These are phyloP conservation scores for Apiotrichum laibachii DNA, from an alignment of 1,284 basidiomycete genomes.

Conservation along the genomic window DNA sequence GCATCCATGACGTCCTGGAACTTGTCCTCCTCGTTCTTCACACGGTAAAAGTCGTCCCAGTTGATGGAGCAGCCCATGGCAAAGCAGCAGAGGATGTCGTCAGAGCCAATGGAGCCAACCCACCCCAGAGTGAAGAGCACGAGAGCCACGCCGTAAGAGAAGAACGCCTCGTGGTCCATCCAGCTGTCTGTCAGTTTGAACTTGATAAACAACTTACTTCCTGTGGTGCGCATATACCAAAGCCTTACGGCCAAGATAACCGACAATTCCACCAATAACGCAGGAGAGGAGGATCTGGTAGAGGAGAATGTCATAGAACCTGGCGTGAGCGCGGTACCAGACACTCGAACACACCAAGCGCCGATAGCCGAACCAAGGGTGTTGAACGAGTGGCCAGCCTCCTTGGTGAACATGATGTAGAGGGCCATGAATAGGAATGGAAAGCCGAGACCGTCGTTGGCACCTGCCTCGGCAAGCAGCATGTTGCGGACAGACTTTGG, in stretches of 20 bases:
- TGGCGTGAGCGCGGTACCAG: slow-evolving; percentile 13
- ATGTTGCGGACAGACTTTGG: slow-evolving; percentile 48
- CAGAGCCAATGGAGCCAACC: slow-evolving; percentile 79
- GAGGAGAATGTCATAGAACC: slow-evolving; percentile 47
- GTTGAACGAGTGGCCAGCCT: slow-evolving; percentile 38
- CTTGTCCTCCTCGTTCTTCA: slow-evolving; percentile 55
- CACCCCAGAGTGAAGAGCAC: slow-evolving; percentile 71
- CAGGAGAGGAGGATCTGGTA: slow-evolving; percentile 65
- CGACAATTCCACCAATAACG: slow-evolving; percentile 73
- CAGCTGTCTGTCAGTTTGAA: slow-evolving; percentile 63
- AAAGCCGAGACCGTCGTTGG: slow-evolving; percentile 79
- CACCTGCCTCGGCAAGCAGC: slow-evolving; percentile 48
- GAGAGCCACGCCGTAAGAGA: slow-evolving; percentile 48
- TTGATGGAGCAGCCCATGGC: slow-evolving; percentile 47
- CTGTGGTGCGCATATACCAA: slow-evolving; percentile 38
- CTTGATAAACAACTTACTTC: slow-evolving; percentile 65
- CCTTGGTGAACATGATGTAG: slow-evolving; percentile 71
- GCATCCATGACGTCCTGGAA: slow-evolving; percentile 60
- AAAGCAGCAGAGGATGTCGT: slow-evolving; percentile 69
- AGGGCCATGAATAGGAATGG: slow-evolving; percentile 90
- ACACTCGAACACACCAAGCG: slow-evolving; percentile 56
- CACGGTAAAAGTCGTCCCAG: slow-evolving; percentile 54
- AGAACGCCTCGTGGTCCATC: slow-evolving; percentile 51
- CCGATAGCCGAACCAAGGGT: slow-evolving; percentile 61
- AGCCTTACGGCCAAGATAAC: slow-evolving; percentile 55